phyloP scores from a whole-genome alignment of 1,139 yeast genomes.

The Ogataea hybrid region DNA sequence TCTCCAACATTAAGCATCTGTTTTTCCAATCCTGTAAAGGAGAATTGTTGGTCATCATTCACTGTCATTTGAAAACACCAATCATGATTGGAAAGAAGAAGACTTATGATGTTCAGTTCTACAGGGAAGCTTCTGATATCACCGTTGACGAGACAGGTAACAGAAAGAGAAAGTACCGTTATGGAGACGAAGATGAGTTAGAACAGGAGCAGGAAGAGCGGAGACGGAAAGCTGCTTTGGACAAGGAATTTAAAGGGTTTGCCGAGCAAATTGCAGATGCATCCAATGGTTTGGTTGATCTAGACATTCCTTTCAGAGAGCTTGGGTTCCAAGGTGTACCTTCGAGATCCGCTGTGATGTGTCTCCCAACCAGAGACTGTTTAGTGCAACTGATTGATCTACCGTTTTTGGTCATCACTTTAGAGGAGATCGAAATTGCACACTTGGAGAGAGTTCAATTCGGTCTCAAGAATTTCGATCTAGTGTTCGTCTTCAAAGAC shows the following conservation, averaged over 20 bases:
- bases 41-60: conserved; percentile 89
- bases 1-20: conserved; percentile 87
- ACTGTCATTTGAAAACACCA: conserved; percentile 89
- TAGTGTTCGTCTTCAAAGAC: conserved; percentile 93
- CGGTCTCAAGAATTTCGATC: conserved; percentile 93
- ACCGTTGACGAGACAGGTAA: conserved; percentile 98
- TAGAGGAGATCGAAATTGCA: conserved; percentile 91
- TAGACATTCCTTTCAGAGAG: conserved; percentile 94
- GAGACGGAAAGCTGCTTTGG: conserved; percentile 83
- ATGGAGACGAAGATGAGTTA: conserved; percentile 97
- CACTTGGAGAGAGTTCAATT: conserved; percentile 97
- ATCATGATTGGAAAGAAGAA: conserved; percentile 95
- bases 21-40: conserved; percentile 97
- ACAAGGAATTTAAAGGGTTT: conserved; percentile 86
- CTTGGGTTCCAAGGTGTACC: conserved; percentile 98
- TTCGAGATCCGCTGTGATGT: conserved; percentile 85
- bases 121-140: conserved; percentile 95
- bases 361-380: conserved; percentile 98
- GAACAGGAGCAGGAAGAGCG: conserved; percentile 99
- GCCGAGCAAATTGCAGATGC: conserved; percentile 91
- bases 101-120: conserved; percentile 93
- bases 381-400: conserved; percentile 91
- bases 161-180: conserved; percentile 80
- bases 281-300: conserved; percentile 74
- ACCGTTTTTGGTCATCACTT: conserved; percentile 87